Evolutionary conservation across 2,329 filamentous ascomycete genomes (phyloP).

Genomic region (Alternaria incomplexa): DNA sequence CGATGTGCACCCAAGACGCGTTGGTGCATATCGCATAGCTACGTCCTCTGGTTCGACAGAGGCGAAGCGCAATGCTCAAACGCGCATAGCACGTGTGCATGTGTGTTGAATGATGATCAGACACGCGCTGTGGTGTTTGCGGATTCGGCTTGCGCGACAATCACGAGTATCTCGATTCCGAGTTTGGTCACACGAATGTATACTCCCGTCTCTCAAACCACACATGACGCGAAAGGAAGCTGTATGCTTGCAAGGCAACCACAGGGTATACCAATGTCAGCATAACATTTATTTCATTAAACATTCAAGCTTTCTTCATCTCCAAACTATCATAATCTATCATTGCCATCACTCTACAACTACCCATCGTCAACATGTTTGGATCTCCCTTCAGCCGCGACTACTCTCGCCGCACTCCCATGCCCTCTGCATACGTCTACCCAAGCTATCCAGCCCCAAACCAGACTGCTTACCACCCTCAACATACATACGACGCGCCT

Average conservation of each 20-base stretch:
- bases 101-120: background rate
- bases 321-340: background rate
- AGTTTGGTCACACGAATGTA: constrained; percentile 2
- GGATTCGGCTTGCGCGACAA: constrained; percentile 3
- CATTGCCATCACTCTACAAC: background rate
- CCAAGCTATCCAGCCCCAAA: background rate
- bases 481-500: background rate
- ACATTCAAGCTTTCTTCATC: background rate
- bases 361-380: constrained; percentile 5
- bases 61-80: background rate
- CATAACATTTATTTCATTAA: background rate
- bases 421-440: background rate
- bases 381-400: background rate
- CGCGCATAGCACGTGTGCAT: background rate
- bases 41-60: background rate
- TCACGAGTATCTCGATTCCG: background rate
- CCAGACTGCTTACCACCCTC: background rate
- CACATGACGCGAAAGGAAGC: background rate
- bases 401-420: constrained; percentile 2
- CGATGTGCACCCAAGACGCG: background rate
- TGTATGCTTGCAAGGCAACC: background rate
- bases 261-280: background rate
- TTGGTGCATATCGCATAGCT: background rate
- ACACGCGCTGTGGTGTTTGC: constrained; percentile 4
- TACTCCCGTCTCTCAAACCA: constrained; percentile 3